Conservation (phyloP, 78 protist species). For the Pelomyxa schiedti region DNA sequence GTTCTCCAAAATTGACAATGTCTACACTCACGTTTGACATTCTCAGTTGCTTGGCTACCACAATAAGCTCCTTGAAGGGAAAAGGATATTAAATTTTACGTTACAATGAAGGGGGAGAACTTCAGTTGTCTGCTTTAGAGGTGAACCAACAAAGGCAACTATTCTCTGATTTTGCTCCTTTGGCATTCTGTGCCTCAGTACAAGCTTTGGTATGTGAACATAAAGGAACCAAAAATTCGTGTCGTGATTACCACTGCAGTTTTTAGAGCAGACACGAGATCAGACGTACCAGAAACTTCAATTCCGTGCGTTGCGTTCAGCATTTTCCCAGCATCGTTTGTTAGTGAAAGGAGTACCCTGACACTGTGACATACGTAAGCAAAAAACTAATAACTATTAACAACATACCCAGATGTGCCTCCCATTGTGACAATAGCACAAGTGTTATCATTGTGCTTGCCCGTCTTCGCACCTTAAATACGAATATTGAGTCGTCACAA, state of each 20-base stretch:
- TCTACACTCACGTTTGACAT: constrained; percentile 43
- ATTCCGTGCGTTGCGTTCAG: constrained; percentile 5
- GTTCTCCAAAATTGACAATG: constrained; percentile 56
- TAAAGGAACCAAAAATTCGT: no score
- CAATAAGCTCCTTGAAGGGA: constrained; percentile 30
- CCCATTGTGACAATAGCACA: no score
- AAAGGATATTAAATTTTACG: no score
- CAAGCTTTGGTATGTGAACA: no score
- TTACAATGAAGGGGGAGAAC: no score
- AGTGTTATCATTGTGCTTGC: no score
- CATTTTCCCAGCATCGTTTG: constrained; percentile 41
- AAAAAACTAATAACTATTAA: no score
- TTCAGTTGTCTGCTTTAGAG: constrained; percentile 5
- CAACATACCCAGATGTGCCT: no score
- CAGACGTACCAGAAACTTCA: background rate
- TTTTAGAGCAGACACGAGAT: constrained; percentile 17
- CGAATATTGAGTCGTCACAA: no score
- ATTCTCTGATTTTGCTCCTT: constrained; percentile 31
- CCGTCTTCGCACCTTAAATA: no score
- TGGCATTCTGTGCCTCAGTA: constrained; percentile 38
- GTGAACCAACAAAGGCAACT: constrained; percentile 56
- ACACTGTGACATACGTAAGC: no score
- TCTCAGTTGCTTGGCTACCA: constrained; percentile 32
- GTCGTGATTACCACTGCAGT: no score
- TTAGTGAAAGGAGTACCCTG: constrained; percentile 48